Conservation (phyloP, 1,284 basidiomycete species). For the Inonotus hispidus region DNA sequence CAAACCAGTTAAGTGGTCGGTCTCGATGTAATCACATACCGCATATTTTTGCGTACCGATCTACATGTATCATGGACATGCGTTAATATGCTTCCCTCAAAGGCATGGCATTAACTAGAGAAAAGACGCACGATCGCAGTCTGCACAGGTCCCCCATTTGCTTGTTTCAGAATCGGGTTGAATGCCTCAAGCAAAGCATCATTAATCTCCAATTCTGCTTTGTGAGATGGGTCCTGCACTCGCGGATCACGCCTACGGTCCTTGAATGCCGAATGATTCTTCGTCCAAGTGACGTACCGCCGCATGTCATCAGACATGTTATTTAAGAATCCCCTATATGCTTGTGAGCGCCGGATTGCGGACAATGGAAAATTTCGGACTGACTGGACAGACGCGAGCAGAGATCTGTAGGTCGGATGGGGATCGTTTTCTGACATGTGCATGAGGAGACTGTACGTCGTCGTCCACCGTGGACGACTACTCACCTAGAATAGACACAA, state of each 20-base stretch:
- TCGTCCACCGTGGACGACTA: background rate
- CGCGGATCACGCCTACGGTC: background rate
- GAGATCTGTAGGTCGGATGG: slow-evolving; percentile 3
- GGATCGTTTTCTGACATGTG: slow-evolving; percentile 5
- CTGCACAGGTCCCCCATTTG: slow-evolving; percentile 4
- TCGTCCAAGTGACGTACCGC: background rate
- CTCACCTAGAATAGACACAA: slow-evolving; percentile 10
- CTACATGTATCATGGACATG: background rate
- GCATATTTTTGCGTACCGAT: background rate
- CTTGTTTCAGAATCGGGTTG: background rate
- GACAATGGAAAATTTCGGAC: background rate
- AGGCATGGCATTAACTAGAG: background rate
- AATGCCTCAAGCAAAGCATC: background rate
- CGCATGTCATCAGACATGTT: slow-evolving; percentile 4
- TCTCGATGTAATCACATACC: background rate
- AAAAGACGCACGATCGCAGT: background rate
- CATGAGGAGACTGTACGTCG: background rate
- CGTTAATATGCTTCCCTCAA: background rate
- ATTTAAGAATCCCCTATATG: background rate
- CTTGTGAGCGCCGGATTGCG: background rate
- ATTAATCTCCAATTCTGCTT: background rate
- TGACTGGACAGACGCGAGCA: slow-evolving; percentile 1
- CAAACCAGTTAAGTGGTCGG: background rate
- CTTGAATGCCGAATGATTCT: background rate
- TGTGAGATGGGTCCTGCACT: background rate